Evolutionary conservation across 768 basidiomycete genomes (phyloP).

Genomic region (Jaapia argillacea): DNA sequence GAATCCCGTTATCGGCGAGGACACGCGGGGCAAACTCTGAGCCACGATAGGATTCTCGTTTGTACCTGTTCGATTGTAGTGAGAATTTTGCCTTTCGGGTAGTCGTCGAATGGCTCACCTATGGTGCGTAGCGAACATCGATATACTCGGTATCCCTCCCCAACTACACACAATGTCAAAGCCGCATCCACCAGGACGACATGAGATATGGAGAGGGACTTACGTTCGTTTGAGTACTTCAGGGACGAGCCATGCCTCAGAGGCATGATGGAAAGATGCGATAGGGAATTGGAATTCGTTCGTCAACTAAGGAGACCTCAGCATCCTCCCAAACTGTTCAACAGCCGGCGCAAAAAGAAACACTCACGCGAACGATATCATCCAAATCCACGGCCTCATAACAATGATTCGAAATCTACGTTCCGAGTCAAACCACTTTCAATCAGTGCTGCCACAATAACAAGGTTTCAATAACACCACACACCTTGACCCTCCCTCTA

Average conservation of each 20-base stretch:
- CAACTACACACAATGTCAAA: conserved; percentile 18
- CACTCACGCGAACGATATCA: conserved; percentile 52
- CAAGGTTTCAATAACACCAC: conserved; percentile 18
- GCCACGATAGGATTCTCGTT: conserved; percentile 73
- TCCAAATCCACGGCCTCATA: conserved; percentile 56
- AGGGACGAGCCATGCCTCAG: conserved; percentile 77
- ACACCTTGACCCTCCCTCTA: conserved; percentile 80
- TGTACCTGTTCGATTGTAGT: conserved; percentile 34
- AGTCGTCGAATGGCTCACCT: conserved; percentile 14
- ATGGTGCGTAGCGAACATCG: conserved; percentile 59
- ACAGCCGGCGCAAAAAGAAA: no score
- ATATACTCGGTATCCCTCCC: conserved; percentile 66
- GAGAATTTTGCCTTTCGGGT: background rate
- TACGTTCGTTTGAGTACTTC: conserved; percentile 62
- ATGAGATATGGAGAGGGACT: conserved; percentile 16
- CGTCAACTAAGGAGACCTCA: conserved; percentile 36
- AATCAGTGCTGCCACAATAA: no score
- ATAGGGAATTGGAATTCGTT: conserved; percentile 81
- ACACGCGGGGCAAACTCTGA: conserved; percentile 77
- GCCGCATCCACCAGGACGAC: background rate
- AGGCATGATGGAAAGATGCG: conserved; percentile 71
- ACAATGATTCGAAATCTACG: background rate
- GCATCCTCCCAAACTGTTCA: background rate
- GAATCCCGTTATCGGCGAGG: conserved; percentile 55
- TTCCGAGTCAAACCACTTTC: background rate